These are phyloP conservation scores for Wickerhamiella hasegawae DNA, from an alignment of 805 yeast genomes.

Conservation along the genomic window DNA sequence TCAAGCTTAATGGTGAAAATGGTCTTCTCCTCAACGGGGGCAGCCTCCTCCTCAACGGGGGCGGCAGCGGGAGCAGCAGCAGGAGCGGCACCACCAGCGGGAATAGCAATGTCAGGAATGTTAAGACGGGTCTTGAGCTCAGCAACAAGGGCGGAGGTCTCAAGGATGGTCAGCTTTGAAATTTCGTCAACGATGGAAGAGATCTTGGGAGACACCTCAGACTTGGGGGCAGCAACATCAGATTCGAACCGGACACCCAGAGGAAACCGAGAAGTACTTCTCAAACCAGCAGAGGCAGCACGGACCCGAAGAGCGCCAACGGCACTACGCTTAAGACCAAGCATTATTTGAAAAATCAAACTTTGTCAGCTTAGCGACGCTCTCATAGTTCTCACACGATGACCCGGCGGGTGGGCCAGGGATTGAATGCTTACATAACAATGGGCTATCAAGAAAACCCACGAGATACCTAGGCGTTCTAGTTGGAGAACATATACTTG, in stretches of 20 bases:
- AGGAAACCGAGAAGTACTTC: neutral
- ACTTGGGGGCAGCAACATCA: slow-evolving; percentile 23
- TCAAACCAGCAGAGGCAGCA: slow-evolving; percentile 13
- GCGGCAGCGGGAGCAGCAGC: slow-evolving; percentile 51
- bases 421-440: too few relatives aligned
- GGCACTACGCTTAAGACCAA: neutral
- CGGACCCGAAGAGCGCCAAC: neutral
- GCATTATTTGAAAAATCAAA: too few relatives aligned
- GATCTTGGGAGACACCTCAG: slow-evolving; percentile 77
- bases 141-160: slow-evolving; percentile 72
- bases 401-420: too few relatives aligned
- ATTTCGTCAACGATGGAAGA: slow-evolving; percentile 77
- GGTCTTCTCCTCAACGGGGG: slow-evolving; percentile 83
- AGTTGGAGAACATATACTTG: too few relatives aligned
- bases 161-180: slow-evolving; percentile 77
- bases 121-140: slow-evolving; percentile 60
- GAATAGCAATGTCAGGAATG: slow-evolving; percentile 85
- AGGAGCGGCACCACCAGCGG: slow-evolving; percentile 47
- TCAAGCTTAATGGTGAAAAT: slow-evolving; percentile 85
- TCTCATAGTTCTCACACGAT: too few relatives aligned
- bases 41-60: slow-evolving; percentile 54
- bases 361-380: too few relatives aligned
- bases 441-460: too few relatives aligned
- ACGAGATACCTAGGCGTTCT: too few relatives aligned
- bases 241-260: slow-evolving; percentile 24